These are phyloP conservation scores for Helicocarpus griseus DNA, from an alignment of 2,329 filamentous ascomycete genomes.

Conservation along the genomic window DNA sequence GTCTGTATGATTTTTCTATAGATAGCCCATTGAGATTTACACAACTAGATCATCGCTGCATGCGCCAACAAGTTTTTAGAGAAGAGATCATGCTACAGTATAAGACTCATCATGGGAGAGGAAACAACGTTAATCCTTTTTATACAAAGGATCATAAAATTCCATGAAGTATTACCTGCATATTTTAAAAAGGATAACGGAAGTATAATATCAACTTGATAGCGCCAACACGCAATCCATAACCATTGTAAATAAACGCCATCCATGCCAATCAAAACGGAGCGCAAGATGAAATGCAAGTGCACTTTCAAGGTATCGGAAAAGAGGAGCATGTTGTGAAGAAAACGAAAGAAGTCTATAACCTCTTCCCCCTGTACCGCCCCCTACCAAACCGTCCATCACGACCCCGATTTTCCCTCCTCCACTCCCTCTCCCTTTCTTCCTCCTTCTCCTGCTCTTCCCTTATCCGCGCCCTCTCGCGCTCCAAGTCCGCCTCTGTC, in stretches of 20 bases:
- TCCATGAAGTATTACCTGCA: too few species aligned
- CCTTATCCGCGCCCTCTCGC: conserved; percentile 45
- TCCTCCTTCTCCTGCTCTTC: conserved; percentile 51
- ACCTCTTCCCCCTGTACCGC: conserved; percentile 38
- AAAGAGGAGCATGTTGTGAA: not conserved
- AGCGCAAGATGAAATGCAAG: not conserved
- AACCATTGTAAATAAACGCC: not conserved
- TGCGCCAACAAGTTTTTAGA: too few species aligned
- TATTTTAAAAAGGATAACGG: too few species aligned
- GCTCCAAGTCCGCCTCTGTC: conserved; percentile 60
- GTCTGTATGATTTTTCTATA: too few species aligned
- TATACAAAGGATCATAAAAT: too few species aligned
- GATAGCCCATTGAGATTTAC: too few species aligned
- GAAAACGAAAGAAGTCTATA: conserved; percentile 6
- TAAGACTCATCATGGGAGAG: too few species aligned
- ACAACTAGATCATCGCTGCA: too few species aligned
- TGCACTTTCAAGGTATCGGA: not conserved
- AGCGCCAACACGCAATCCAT: not conserved
- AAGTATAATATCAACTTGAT: not conserved
- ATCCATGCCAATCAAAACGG: not conserved
- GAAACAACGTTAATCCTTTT: too few species aligned
- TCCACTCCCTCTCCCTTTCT: conserved; percentile 45
- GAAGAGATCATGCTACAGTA: too few species aligned
- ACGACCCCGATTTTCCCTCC: conserved; percentile 42
- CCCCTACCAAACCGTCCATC: conserved; percentile 34